Evolutionary conservation across 345 rosid species (phyloP), one percentile per base, ranked within the genome.

Genomic region (Clarkia xantiana): DNA sequence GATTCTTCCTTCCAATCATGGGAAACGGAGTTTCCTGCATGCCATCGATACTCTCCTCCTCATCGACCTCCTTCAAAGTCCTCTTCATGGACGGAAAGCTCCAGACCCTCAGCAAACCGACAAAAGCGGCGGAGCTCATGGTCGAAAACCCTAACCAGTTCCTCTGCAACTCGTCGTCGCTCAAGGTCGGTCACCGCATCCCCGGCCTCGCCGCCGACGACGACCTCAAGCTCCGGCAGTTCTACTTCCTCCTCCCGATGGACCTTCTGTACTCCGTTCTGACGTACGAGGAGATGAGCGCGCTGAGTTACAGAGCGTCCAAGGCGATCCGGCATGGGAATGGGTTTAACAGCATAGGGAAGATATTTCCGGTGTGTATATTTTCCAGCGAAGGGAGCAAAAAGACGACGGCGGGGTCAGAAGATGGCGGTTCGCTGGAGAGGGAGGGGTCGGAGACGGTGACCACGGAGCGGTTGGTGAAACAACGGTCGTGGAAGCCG

Each of bases 401-500:
- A 0, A 45, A 46, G 39, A 34, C 34, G 29, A 22, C 52, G 54
- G 23, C 13, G 16, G 61, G 47, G 41, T 19, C n/a, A 16, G 11
- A 44, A 29, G 36, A 29, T 29, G 36, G 36, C 34, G 43, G 40
- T 44, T 9, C 46, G 19, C 9, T 29, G 10, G n/a, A 34, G 1
- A 42, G 12, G 10, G 56, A 47, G 0, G 53, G 15, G 5, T 29
- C 36, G 36, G 36, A 23, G 29, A 23, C 29, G 29, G 29, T 23
- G 29, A 23, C n/a, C 2, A n/a, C 12, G n/a, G 49, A 22, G 11
- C 41, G 50, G 54, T 44, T 42, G 1, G 48, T 52, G 14, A 76
- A 73, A 60, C 82, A 69, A 53, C 67, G 75, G 61, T 76, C 86
- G 0, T 76, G 86, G 86, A 73, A 53, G 52, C 86, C 86, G 41